phyloP scores from a whole-genome alignment of 805 yeast genomes.

The Sugiyamaella floridensis region DNA sequence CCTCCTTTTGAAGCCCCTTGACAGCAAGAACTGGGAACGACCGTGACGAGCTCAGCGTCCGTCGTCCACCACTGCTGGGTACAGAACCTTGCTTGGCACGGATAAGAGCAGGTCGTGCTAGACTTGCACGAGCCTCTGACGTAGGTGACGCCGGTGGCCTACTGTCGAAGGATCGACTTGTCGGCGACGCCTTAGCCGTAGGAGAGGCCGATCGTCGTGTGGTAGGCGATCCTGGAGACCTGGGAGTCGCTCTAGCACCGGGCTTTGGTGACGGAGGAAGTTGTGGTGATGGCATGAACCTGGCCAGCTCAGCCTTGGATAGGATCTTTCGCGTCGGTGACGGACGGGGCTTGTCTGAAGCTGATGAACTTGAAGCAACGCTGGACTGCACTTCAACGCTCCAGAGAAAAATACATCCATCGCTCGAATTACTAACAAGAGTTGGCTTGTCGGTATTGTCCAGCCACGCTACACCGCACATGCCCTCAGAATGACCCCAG shows the following conservation, averaged over 20 bases:
- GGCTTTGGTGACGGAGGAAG: conserved; percentile 1
- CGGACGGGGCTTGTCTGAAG: background rate
- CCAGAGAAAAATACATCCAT: conserved; percentile 26
- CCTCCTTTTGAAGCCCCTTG: background rate
- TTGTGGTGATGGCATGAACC: conserved; percentile 9
- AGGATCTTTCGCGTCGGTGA: conserved; percentile 20
- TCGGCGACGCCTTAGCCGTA: background rate
- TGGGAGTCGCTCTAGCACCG: background rate
- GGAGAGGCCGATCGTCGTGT: background rate
- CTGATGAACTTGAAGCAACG: background rate
- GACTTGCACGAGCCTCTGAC: background rate
- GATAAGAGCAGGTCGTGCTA: background rate
- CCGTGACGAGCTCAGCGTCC: conserved; percentile 1
- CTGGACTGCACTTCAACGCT: background rate
- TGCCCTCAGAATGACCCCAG: conserved; percentile 57
- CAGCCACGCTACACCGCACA: conserved; percentile 36
- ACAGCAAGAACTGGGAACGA: conserved; percentile 5
- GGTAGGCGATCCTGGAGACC: background rate
- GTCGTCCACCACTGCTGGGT: background rate
- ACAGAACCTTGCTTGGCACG: background rate
- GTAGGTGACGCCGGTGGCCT: background rate
- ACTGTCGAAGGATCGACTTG: background rate
- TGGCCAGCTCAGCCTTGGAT: conserved; percentile 18
- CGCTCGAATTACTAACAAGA: conserved; percentile 21
- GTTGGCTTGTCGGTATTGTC: conserved; percentile 1